Base-by-base conservation (phyloP, 2,329 filamentous ascomycete genomes). In the Ascochyta lentis region DNA sequence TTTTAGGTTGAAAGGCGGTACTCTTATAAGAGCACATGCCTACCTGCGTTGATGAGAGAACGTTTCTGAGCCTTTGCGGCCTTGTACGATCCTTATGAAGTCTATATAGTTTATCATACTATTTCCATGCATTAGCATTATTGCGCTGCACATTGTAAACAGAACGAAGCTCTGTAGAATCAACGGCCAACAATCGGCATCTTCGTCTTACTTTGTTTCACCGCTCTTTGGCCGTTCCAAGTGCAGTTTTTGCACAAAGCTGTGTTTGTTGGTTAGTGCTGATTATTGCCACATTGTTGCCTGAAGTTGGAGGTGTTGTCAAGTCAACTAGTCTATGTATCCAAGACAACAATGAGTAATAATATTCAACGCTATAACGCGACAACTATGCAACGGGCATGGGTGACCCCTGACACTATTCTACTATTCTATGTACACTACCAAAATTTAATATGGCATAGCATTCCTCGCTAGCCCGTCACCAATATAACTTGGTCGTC, bases 401-500 rank as follows among this genome's bases (percentile, higher is more conserved):
- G 54, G 54, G 37, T 57, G 13, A 44, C n/a, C 54, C 54, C 43
- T 49, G 49, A 49, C 49, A 47, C 53, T 48, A 19, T 33, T 24
- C 43, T 51, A 51, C 35, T 19, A 27, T 26, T 50, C 46, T 35
- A 55, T 41, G 45, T 55, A 50, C 48, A 43, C 40, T 29, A 47
- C 35, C 39, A 41, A 42, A 50, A 29, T 39, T 50, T 29, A 58
- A 3, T 43, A 50, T 1, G 67, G 64, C 56, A 47, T 54, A 31
- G 68, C 52, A 22, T 64, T 59, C 47, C 47, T 46, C 24, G 68
- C 68, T 39, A 56, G 47, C 19, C 45, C 39, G 8, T 54, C 42
- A 4, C 63, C 59, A n/a, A 63, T 39, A 45, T 72, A 72, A 44
- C 58, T 62, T n/a, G 69, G 68, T 49, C 61, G 45, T 46, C 54